phyloP scores from a whole-genome alignment of 1,284 basidiomycete species.

The Pisolithus thermaeus region DNA sequence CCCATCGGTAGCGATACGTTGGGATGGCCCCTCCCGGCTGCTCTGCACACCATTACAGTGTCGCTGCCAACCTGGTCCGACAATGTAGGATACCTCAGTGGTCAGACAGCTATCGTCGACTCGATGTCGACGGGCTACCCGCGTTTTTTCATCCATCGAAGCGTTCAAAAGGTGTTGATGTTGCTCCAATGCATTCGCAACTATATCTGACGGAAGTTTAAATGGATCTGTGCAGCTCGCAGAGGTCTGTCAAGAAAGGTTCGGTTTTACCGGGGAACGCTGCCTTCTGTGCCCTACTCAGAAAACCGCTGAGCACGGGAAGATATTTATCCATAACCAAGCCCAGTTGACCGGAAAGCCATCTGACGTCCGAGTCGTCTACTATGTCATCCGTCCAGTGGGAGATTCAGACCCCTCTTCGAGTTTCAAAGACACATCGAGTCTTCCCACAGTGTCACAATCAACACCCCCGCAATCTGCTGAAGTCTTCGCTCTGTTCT shows the following conservation, averaged over 20 bases:
- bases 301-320: neutral
- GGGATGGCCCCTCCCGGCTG: neutral
- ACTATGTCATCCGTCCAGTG: neutral
- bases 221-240: neutral
- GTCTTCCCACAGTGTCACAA: neutral
- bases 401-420: too few relatives aligned
- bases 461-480: too few relatives aligned
- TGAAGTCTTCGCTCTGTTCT: neutral
- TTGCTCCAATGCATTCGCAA: neutral
- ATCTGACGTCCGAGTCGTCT: neutral
- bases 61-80: neutral
- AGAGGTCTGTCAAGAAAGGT: neutral
- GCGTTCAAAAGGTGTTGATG: neutral
- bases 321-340: neutral
- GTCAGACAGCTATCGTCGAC: neutral
- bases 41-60: neutral
- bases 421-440: neutral
- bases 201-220: neutral
- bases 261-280: neutral
- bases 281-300: neutral
- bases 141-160: neutral
- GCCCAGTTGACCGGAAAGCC: neutral
- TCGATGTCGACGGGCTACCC: neutral
- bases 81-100: neutral
- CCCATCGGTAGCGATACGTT: neutral